Base-by-base conservation (phyloP, 179 eudicot species). In the Spinacia oleracea region DNA sequence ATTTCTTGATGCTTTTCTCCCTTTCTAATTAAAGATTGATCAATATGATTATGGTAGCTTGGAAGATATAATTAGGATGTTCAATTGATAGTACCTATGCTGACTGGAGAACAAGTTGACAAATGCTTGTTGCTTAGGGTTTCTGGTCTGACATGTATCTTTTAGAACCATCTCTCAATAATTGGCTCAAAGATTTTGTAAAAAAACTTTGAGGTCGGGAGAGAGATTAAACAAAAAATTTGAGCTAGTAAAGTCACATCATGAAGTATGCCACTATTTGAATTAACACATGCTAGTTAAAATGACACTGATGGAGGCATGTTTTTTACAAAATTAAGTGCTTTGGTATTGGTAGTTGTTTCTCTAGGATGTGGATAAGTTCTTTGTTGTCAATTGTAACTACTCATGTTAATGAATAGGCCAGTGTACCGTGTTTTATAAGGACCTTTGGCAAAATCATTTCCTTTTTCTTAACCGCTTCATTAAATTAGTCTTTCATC, bases 31-130 rank as follows among this genome's bases (percentile, higher is more conserved):
- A 42, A 67, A 50, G 43, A 42, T 14, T 31, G 23, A 43, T 25
- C 46, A 29, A 14, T 66, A 20, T 58, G 16, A 59, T 59, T 60
- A 71, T 43, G 75, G 75, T 72, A 48, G 62, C 81, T 71, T 60
- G 35, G 25, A 62, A 34, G 18, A 42, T 42, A 3, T 3, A 50
- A 4, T 15, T 31, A 40, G 27, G 12, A 78, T 11, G 31, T 56
- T 55, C 45, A 2, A 59, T 9, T 58, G 45, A 69, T 20, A 18
- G 60, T 59, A 53, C 25, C 58, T 15, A 15, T 45, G 27, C 23
- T 31, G n/a, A 15, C 45, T 25, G 53, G 0, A 43, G 5, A 69
- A 11, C 11, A 69, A 14, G 4, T 34, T 27, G 53, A 20, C 16
- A 45, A 12, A 70, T 70, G 20, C 34, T 12, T 70, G 1, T 45